Conservation (phyloP, 2,329 filamentous ascomycete genomes). For the Dothiorella sarmentorum region DNA sequence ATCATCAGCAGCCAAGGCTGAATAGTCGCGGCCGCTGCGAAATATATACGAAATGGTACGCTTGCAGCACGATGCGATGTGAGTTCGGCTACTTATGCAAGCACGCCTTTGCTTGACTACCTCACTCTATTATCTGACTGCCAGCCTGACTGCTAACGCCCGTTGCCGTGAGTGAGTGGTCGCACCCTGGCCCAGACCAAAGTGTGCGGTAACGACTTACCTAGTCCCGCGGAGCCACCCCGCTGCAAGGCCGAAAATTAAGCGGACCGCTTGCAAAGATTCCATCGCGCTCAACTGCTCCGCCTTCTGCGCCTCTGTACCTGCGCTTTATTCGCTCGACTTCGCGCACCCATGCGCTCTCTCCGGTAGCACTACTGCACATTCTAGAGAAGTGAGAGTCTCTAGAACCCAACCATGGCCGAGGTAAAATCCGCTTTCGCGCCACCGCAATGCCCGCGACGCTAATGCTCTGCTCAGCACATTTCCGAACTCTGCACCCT, state of each 20-base stretch:
- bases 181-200: not conserved
- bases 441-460: not conserved
- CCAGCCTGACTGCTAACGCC: no score
- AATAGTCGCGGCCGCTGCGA: not conserved
- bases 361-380: constrained; percentile 10
- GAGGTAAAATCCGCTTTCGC: constrained; percentile 1
- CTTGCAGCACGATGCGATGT: not conserved
- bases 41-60: not conserved
- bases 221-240: no score
- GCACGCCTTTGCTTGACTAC: no score
- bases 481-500: constrained; percentile 85
- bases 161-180: not conserved
- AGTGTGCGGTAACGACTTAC: not conserved
- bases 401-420: constrained; percentile 18
- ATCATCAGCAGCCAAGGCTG: not conserved
- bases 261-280: constrained; percentile 3
- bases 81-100: not conserved
- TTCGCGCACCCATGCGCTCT: constrained; percentile 12
- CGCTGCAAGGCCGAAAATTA: not conserved
- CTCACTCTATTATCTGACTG: no score
- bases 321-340: not conserved
- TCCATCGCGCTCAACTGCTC: not conserved
- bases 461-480: constrained; percentile 54
- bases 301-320: not conserved
- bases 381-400: constrained; percentile 20